A percentile compares a stretch with the other conserved stretches of the same genome.
Conservation (phyloP, 192 early-diverging fungal genomes). For the Podochytrium sp. region DNA sequence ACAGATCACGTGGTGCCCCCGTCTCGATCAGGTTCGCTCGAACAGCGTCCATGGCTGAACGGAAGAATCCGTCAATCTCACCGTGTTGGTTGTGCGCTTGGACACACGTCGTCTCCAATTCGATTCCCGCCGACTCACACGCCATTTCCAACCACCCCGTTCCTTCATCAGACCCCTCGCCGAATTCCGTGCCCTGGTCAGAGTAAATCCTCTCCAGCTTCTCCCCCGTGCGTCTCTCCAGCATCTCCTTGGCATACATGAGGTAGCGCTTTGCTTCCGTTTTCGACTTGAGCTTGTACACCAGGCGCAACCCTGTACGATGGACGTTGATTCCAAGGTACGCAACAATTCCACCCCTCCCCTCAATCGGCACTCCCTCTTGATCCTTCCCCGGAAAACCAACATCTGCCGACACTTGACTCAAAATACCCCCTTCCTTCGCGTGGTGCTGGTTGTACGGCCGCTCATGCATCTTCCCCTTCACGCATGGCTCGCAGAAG, state of each 20-base stretch:
- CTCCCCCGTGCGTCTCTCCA: not conserved
- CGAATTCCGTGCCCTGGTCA: not conserved
- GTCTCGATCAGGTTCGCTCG: not conserved
- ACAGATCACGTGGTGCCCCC: not conserved
- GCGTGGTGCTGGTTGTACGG: not conserved
- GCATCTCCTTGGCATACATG: not conserved
- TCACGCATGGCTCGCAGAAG: not conserved
- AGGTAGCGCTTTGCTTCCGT: not conserved
- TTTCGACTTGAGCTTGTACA: not conserved
- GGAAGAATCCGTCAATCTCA: slow-evolving; percentile 17
- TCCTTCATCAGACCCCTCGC: too few species aligned
- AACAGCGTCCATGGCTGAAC: slow-evolving; percentile 4
- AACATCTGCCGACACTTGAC: not conserved
- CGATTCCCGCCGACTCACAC: not conserved
- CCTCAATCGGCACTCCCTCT: too few species aligned
- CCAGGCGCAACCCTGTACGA: too few species aligned
- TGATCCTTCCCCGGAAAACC: not conserved
- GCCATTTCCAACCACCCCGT: not conserved
- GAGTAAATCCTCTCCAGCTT: not conserved
- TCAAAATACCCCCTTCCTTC: not conserved
- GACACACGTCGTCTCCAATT: not conserved
- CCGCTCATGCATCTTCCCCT: not conserved
- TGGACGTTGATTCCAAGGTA: too few species aligned
- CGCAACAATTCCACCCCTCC: too few species aligned
- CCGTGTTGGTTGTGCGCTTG: slow-evolving; percentile 12